Evolutionary conservation across 257 asterid species (phyloP).

Genomic region (Lithospermum erythrorhizon): DNA sequence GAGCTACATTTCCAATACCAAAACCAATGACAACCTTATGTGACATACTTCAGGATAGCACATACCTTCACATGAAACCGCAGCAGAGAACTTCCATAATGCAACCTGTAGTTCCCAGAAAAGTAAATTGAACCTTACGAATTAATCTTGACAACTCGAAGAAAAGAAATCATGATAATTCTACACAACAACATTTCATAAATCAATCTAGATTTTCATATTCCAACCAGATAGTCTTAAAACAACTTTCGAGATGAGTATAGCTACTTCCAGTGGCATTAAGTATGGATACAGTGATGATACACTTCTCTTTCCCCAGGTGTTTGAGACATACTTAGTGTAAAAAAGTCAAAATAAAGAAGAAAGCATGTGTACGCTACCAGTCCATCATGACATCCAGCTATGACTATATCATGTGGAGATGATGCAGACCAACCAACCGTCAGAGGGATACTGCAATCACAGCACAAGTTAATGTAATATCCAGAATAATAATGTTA

Average conservation of each 20-base stretch:
- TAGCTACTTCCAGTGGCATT: not conserved
- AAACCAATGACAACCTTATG: constrained; percentile 1
- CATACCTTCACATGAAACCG: constrained; percentile 60
- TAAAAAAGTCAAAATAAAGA: constrained; percentile 5
- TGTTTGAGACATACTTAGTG: not conserved
- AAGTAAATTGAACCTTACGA: not conserved
- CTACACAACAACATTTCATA: not conserved
- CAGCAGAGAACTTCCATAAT: constrained; percentile 64
- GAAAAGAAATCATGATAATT: too few relatives aligned
- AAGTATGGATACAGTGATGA: not conserved
- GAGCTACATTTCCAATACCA: constrained; percentile 1
- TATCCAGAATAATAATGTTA: not conserved
- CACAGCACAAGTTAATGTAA: constrained; percentile 5
- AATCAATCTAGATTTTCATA: not conserved
- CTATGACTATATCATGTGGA: constrained; percentile 69
- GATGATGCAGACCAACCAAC: constrained; percentile 75
- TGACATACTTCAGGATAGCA: not conserved
- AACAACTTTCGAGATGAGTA: not conserved
- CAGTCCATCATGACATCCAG: constrained; percentile 98
- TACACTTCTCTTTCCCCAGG: too few relatives aligned
- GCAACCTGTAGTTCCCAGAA: constrained; percentile 51
- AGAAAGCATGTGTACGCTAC: constrained; percentile 26
- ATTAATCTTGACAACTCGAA: not conserved
- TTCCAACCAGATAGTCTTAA: not conserved
- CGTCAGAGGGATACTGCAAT: constrained; percentile 65